Conservation (phyloP, 306 rosid species). For the Cicer yamashitae region DNA sequence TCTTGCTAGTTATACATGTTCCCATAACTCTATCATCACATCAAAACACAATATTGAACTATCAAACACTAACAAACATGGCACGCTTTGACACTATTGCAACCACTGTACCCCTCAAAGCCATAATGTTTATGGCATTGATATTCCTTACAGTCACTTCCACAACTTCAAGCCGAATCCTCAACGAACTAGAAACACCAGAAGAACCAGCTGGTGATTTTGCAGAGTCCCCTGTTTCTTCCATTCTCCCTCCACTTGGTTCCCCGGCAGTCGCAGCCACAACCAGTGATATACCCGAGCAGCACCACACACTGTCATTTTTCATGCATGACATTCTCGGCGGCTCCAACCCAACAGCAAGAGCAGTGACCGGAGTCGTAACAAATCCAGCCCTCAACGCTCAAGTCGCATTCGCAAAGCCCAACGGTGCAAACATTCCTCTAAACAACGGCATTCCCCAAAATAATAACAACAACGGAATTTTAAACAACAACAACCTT, state of each 20-base stretch:
- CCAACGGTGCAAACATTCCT: slow-evolving; percentile 78
- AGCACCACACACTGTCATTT: slow-evolving; percentile 55
- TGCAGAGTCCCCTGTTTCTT: slow-evolving; percentile 41
- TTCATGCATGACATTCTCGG: slow-evolving; percentile 87
- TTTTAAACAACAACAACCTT: slow-evolving; percentile 75
- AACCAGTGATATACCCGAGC: slow-evolving; percentile 46
- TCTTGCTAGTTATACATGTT: slow-evolving; percentile 25
- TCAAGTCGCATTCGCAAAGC: slow-evolving; percentile 86
- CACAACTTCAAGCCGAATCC: slow-evolving; percentile 51
- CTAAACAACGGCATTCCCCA: slow-evolving; percentile 64
- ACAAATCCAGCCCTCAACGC: slow-evolving; percentile 78
- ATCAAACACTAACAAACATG: slow-evolving; percentile 40
- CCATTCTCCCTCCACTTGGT: slow-evolving; percentile 41
- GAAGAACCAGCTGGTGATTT: slow-evolving; percentile 37
- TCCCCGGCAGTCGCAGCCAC: slow-evolving; percentile 32
- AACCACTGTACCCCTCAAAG: slow-evolving; percentile 18
- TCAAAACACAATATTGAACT: not conserved
- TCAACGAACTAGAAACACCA: slow-evolving; percentile 40
- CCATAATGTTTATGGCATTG: slow-evolving; percentile 42
- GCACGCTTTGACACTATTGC: slow-evolving; percentile 37
- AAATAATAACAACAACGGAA: slow-evolving; percentile 71
- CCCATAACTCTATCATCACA: not conserved
- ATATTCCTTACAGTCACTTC: slow-evolving; percentile 45
- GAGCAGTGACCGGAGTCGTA: slow-evolving; percentile 76
- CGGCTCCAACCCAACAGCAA: slow-evolving; percentile 78